Evolutionary conservation across 805 yeast genomes (phyloP).

Genomic region (Suhomyces prunicola): DNA sequence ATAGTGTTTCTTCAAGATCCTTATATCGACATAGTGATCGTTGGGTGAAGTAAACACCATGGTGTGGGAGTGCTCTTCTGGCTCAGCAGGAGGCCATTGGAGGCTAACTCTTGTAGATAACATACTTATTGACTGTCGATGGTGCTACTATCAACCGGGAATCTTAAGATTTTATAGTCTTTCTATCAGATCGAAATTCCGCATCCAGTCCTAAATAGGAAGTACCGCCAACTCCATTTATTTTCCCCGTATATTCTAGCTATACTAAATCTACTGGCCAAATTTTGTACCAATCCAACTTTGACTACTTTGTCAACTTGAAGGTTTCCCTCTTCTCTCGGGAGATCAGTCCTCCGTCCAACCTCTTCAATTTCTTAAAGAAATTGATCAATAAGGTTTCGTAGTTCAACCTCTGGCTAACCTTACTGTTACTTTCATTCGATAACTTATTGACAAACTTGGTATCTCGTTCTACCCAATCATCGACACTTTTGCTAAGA

Average conservation of each 20-base stretch:
- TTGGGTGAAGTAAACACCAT: constrained; percentile 45
- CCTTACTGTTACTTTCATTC: constrained; percentile 14
- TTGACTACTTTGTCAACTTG: neutral
- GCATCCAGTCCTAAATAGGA: neutral
- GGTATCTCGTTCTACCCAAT: constrained; percentile 41
- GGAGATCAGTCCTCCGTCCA: constrained; percentile 34
- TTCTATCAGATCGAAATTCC: neutral
- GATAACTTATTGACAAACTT: constrained; percentile 24
- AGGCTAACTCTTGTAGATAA: constrained; percentile 41
- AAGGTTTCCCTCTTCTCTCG: constrained; percentile 9
- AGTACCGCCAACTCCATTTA: neutral
- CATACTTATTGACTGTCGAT: neutral
- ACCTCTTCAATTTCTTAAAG: constrained; percentile 29
- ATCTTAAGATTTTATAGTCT: neutral
- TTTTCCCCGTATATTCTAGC: neutral
- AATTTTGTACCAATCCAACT: neutral
- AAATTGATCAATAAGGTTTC: constrained; percentile 34
- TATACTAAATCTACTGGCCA: neutral
- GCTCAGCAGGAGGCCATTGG: constrained; percentile 47
- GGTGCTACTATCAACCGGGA: neutral
- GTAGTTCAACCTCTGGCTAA: constrained; percentile 28
- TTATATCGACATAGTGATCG: constrained; percentile 47
- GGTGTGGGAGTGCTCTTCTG: constrained; percentile 46
- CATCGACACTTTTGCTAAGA: constrained; percentile 33
- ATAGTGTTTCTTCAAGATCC: constrained; percentile 20